phyloP scores from a whole-genome alignment of 495 filamentous ascomycete genomes.

The Penicillium ucsense region DNA sequence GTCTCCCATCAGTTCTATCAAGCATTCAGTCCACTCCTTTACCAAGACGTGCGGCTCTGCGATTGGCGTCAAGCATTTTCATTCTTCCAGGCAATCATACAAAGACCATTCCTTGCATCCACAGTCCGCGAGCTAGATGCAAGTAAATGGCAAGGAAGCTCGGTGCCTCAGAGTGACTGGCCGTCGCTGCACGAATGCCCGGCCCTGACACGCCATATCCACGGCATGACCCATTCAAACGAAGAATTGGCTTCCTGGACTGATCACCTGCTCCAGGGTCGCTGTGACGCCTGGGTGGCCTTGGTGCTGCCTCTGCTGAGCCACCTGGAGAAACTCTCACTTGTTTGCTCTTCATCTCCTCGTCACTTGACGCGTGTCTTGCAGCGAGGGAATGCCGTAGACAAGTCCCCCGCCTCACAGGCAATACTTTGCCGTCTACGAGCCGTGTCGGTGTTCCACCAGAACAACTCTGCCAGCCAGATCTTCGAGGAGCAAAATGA shows the following conservation, averaged over 20 bases:
- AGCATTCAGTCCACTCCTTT: constrained; percentile 21
- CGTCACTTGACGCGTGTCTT: constrained; percentile 15
- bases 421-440: constrained; percentile 11
- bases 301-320: constrained; percentile 17
- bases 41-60: constrained; percentile 12
- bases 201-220: constrained; percentile 6
- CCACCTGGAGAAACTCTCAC: constrained; percentile 17
- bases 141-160: constrained; percentile 11
- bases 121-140: constrained; percentile 19
- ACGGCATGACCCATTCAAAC: constrained; percentile 7
- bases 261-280: constrained; percentile 12
- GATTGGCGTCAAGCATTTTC: constrained; percentile 10
- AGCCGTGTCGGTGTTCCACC: constrained; percentile 15
- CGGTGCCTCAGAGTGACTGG: constrained; percentile 2
- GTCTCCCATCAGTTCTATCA: constrained; percentile 22
- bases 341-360: constrained; percentile 14
- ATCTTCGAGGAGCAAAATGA: background rate
- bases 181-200: background rate
- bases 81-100: constrained; percentile 15
- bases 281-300: constrained; percentile 24
- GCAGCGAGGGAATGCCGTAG: constrained; percentile 10
- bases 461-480: background rate
- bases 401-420: constrained; percentile 11
- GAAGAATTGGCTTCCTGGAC: constrained; percentile 19
- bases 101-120: constrained; percentile 16